Conservation (phyloP, 1,139 yeast species). For the Diutina neorugosa region DNA sequence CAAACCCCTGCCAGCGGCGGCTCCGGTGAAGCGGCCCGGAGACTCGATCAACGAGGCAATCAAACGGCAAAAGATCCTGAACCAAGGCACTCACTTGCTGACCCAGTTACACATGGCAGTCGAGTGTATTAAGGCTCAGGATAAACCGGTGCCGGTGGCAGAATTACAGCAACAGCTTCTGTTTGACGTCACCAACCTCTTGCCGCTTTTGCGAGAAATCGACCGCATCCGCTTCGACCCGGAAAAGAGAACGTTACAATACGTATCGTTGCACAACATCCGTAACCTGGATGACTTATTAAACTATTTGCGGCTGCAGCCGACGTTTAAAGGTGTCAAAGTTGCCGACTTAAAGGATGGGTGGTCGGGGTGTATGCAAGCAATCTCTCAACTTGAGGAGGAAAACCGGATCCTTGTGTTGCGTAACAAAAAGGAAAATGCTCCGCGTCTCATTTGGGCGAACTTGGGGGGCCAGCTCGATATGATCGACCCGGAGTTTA, state of each 20-base stretch:
- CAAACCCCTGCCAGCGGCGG: conserved; percentile 7
- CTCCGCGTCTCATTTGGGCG: conserved; percentile 88
- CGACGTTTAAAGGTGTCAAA: conserved; percentile 77
- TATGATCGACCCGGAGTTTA: conserved; percentile 72
- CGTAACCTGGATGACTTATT: conserved; percentile 69
- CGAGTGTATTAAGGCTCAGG: conserved; percentile 64
- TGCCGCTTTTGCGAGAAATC: conserved; percentile 61
- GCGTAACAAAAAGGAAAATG: conserved; percentile 83
- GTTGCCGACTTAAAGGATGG: conserved; percentile 92
- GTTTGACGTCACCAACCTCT: conserved; percentile 30
- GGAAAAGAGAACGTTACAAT: conserved; percentile 56
- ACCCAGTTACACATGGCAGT: conserved; percentile 82
- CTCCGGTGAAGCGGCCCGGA: conserved; percentile 8
- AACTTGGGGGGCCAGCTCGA: conserved; percentile 69
- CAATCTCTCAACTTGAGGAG: conserved; percentile 65
- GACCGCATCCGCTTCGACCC: conserved; percentile 63
- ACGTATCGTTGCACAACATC: conserved; percentile 81
- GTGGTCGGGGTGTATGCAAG: conserved; percentile 84
- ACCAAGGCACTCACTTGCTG: conserved; percentile 52
- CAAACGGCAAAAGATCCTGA: conserved; percentile 25
- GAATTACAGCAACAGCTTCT: conserved; percentile 50
- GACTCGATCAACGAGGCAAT: conserved; percentile 24
- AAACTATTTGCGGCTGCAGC: conserved; percentile 63
- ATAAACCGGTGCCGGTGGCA: conserved; percentile 52
- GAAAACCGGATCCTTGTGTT: conserved; percentile 70